Evolutionary conservation across 306 rosid genomes (phyloP).

Genomic region (Prunus salicina): DNA sequence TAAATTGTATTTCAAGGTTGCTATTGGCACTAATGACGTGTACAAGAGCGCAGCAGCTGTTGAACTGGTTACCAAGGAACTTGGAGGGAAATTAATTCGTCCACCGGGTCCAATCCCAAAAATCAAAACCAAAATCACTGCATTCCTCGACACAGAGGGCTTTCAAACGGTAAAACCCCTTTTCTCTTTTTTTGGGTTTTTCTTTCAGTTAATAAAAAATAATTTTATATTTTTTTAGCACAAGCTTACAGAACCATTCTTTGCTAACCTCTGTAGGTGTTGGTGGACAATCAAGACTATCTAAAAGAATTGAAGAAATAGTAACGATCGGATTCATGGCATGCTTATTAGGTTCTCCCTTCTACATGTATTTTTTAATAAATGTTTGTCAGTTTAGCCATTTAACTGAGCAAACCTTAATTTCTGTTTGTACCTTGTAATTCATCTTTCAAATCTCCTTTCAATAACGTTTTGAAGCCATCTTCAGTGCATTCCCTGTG

Average conservation of each 20-base stretch:
- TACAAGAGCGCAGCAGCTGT: conserved; percentile 15
- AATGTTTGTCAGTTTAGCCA: not conserved
- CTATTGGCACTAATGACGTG: conserved; percentile 18
- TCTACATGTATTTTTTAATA: too few relatives aligned
- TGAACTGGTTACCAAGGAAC: not conserved
- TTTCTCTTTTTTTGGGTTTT: too few relatives aligned
- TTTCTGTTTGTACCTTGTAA: conserved; percentile 13
- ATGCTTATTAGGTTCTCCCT: not conserved
- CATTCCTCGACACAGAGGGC: conserved; percentile 14
- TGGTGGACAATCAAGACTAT: conserved; percentile 17
- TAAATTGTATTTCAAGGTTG: conserved; percentile 1
- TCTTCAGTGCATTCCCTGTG: conserved; percentile 45
- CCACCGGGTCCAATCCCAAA: not conserved
- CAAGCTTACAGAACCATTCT: not conserved
- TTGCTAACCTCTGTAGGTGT: conserved; percentile 1
- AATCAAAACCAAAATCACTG: conserved; percentile 1
- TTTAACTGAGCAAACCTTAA: not conserved
- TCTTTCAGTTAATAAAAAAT: too few relatives aligned
- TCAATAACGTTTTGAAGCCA: conserved; percentile 57
- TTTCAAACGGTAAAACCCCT: conserved; percentile 10
- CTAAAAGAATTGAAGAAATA: not conserved
- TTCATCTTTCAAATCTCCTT: conserved; percentile 28
- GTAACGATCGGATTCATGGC: not conserved
- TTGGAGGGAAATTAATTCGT: conserved; percentile 10
- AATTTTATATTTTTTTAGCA: too few relatives aligned